Conservation (phyloP, 768 basidiomycete species). For the Suillus bovinus region DNA sequence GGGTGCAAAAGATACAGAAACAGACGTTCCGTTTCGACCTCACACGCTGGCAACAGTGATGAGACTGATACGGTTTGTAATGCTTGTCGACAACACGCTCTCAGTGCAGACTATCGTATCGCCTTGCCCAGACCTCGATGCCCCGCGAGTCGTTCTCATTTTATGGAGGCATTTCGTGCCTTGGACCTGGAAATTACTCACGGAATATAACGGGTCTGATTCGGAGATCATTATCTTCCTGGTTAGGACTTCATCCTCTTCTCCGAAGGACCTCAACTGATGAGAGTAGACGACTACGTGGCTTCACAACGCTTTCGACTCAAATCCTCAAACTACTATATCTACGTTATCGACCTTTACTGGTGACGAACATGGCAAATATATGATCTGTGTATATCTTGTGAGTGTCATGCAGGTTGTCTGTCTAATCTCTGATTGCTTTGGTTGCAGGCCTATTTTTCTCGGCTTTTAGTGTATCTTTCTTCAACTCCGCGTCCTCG, state of each 20-base stretch:
- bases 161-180: constrained; percentile 55
- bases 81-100: constrained; percentile 30
- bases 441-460: constrained; percentile 18
- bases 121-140: constrained; percentile 35
- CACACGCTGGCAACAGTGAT: constrained; percentile 46
- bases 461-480: constrained; percentile 24
- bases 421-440: not conserved
- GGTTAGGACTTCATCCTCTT: constrained; percentile 36
- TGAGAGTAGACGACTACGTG: constrained; percentile 50
- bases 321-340: not conserved
- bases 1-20: not conserved
- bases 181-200: constrained; percentile 70
- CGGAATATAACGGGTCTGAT: constrained; percentile 49
- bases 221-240: constrained; percentile 49
- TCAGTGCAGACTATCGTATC: constrained; percentile 10
- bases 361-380: constrained; percentile 1
- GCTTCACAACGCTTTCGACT: constrained; percentile 39
- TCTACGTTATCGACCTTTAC: not conserved
- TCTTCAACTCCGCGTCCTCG: constrained; percentile 14
- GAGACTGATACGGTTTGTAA: constrained; percentile 42
- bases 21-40: constrained; percentile 41
- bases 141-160: constrained; percentile 52
- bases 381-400: constrained; percentile 3
- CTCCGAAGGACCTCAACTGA: constrained; percentile 7
- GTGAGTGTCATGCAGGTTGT: not conserved